Evolutionary conservation across 1,139 yeast genomes (phyloP), one percentile per base, ranked within the genome.

Genomic region (Saccharomycopsis phalli): DNA sequence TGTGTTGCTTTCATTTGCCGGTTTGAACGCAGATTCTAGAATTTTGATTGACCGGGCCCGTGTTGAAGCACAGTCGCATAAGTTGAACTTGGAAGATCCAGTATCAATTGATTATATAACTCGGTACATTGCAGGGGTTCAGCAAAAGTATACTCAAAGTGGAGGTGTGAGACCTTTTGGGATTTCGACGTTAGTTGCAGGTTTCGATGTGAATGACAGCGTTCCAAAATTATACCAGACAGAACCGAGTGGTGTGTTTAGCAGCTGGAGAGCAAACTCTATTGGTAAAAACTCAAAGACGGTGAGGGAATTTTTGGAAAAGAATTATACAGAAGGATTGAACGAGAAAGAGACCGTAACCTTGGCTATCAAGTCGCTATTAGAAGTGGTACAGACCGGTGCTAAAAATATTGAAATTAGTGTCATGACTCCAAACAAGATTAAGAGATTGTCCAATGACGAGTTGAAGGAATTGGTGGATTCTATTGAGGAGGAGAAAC

Each of bases 181-280:
- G 46, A 83, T 93, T 52, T 82, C 96, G 43, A 91, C 97, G 25
- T 69, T 91, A 52, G 82, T 91, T 59, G 95, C 95, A 23, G 98
- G 98, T 1, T 91, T 91, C 55, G 97, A 93, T 63, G 79, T 81
- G 42, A 80, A 82, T 53, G 95, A 86, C 60, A 65, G 63, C 19
- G 73, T 70, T 30, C 97, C 98, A 36, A 77, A 76, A 58, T 71
- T 93, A 53, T 91, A 81, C 63, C 94, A 84, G 62, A 91, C 98
- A 16, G 99, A 91, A 60, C 98, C 98, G 35, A 82, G 95, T 34
- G 99, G 99, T 22, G 93, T 91, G 50, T 91, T 81, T 59, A 86
- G 94, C 42, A 95, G 97, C n/a, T 91, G 98, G 98, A 86, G 88
- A 61, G 97, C 98, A 17, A 93, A 86, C 59, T 88, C 98, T 19